Evolutionary conservation across 495 filamentous ascomycete genomes (phyloP), one percentile per base, ranked within the genome.

Genomic region (Trichoderma virens): DNA sequence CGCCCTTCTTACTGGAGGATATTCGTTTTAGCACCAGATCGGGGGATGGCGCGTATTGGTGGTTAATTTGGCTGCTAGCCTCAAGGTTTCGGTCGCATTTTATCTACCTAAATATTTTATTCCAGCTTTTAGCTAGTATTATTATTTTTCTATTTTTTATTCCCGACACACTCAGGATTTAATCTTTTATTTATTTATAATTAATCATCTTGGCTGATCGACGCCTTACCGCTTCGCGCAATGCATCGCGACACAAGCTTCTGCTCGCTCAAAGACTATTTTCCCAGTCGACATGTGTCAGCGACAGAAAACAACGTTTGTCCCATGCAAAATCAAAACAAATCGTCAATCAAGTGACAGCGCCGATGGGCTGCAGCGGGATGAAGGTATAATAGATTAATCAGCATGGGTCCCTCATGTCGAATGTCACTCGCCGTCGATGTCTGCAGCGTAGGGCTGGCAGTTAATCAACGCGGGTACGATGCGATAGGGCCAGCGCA

Each of bases 361-460:
- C 18, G n/a, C 18, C n/a, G 43, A 20, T 14, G 20, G 5, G 2
- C 18, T 23, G 18, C n/a, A 45, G 14, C 18, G 41, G 18, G 18
- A 18, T 5, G 11, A 45, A 45, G 1, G 18, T n/a, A 16, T 2
- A n/a, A 35, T 35, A 3, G 41, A 9, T 7, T 45, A 45, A 47
- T 41, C 6, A 16, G 18, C 38, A 41, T 41, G 38, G 13, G 16
- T 16, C 18, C 41, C 18, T 5, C 18, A 23, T 20, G 16, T 18
- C 5, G 11, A 35, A 47, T 56, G 51, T 30, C 25, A 8, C 45
- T 25, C 23, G 25, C 51, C 5, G 13, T 45, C 51, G n/a, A n/a
- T n/a, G n/a, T n/a, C n/a, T n/a, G n/a, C n/a, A n/a, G n/a, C n/a
- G 51, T 56, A 56, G 51, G 51, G 51, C 51, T 56, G 51, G 51